Evolutionary conservation across 176 grass and related monocot species (phyloP), one percentile per base, ranked within the genome.

Genomic region (Zea luxurians): DNA sequence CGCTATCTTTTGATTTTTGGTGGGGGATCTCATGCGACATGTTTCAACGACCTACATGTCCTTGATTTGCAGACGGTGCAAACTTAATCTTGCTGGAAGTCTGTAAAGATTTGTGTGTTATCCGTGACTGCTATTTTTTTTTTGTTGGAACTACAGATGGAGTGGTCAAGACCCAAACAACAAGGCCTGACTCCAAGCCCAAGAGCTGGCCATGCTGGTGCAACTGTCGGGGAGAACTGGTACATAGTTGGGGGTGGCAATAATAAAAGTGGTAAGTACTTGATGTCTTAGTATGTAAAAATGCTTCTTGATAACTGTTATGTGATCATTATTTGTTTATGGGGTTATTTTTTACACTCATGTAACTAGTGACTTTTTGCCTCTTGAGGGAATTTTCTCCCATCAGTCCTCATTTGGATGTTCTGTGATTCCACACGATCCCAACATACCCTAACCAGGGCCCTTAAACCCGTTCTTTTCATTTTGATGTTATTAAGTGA

Each of bases 1-100:
- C 88, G 84, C 35, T 96, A 99, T 88, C 92, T 99, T 85, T 77
- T 99, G 67, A 96, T 99, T 87, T 99, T 99, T 91, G 96, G 96
- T 16, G 96, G 96, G 7, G 96, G 92, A 8, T 99, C 96, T 55
- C 92, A 99, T 82, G 92, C 92, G 6, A 93, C 83, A 75, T 99
- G 96, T 85, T 99, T 99, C 76, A 95, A 88, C 79, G 96, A 99
- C 86, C 70, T 99, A 61, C 90, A 99, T 85, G 86, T 99, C 75
- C 96, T 99, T 61, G 96, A 99, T 89, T 85, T 99, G 88, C 81
- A 99, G 77, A 86, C 86, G 61, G 96, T 99, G 82, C 88, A 87
- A 58, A 70, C 64, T 8, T 20, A 77, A 64, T 9, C 46, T 70
- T 75, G 1, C 40, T 68, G 61, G 46, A 54, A 79, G 4, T 73